phyloP scores from a whole-genome alignment of 2,329 filamentous ascomycete genomes.

The Fusarium pseudograminearum region DNA sequence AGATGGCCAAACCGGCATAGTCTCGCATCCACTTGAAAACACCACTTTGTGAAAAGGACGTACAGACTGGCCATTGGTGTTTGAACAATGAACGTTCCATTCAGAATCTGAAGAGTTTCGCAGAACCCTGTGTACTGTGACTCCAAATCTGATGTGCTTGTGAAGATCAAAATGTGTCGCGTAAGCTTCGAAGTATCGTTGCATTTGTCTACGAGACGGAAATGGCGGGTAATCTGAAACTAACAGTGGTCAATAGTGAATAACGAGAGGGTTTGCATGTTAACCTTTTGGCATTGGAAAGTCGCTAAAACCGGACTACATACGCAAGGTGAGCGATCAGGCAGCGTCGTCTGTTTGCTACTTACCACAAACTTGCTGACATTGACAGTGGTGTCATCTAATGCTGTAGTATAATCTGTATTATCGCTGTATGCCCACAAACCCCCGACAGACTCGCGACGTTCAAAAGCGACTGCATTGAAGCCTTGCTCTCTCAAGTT shows the following conservation, averaged over 20 bases:
- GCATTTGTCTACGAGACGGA: not conserved
- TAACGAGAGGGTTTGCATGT: not conserved
- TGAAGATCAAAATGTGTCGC: not conserved
- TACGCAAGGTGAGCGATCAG: not conserved
- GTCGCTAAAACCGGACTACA: not conserved
- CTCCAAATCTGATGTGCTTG: not conserved
- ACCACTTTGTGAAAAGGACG: not conserved
- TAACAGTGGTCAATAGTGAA: not conserved
- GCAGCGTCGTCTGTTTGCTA: not conserved
- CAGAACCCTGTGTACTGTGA: not conserved
- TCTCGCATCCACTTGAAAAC: not conserved
- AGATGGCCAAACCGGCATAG: not conserved
- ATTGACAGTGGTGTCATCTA: not conserved
- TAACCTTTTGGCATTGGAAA: not conserved
- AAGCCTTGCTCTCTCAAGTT: not conserved
- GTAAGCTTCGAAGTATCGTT: not conserved
- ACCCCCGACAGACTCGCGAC: not conserved
- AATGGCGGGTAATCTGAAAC: not conserved
- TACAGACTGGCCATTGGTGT: fast-evolving
- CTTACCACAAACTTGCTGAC: not conserved
- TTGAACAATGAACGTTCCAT: not conserved
- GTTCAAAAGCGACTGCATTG: not conserved
- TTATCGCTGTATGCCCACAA: not conserved
- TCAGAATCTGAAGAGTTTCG: not conserved
- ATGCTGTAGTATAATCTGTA: not conserved